These are phyloP conservation scores for Solanum pinnatisectum DNA, from an alignment of 257 asterid species.

Conservation along the genomic window DNA sequence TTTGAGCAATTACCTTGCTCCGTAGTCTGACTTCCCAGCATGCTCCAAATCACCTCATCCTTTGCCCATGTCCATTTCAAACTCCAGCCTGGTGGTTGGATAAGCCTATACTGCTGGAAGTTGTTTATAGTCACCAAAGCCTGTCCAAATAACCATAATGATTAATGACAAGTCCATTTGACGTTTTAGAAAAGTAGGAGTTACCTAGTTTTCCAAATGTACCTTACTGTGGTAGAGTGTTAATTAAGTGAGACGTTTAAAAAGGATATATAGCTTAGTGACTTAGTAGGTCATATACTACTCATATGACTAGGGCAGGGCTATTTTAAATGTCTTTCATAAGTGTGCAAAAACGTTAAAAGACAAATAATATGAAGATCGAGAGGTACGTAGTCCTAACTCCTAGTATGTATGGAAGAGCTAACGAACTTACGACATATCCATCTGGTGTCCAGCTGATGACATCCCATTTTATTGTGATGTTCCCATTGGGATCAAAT, in stretches of 20 bases:
- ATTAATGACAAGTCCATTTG: neutral
- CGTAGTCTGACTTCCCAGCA: slow-evolving; percentile 65
- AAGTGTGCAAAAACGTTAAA: too few species aligned
- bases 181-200: neutral
- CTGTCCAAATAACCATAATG: neutral
- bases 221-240: neutral
- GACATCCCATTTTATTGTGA: slow-evolving; percentile 58
- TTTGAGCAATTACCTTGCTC: slow-evolving; percentile 92
- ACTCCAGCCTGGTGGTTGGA: slow-evolving; percentile 87
- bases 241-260: neutral
- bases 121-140: slow-evolving; percentile 52
- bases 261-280: neutral
- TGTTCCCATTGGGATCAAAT: slow-evolving; percentile 57
- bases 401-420: too few species aligned
- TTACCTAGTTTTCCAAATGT: neutral
- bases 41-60: slow-evolving; percentile 80
- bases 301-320: too few species aligned
- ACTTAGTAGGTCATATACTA: neutral
- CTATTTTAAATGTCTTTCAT: too few species aligned
- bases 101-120: slow-evolving; percentile 86
- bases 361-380: too few species aligned
- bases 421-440: slow-evolving; percentile 33
- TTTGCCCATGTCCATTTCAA: slow-evolving; percentile 90
- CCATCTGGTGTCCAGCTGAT: slow-evolving; percentile 57
- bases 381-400: too few species aligned